These are phyloP conservation scores for Quambalaria eucalypti DNA, from an alignment of 1,284 basidiomycete genomes.

Conservation along the genomic window DNA sequence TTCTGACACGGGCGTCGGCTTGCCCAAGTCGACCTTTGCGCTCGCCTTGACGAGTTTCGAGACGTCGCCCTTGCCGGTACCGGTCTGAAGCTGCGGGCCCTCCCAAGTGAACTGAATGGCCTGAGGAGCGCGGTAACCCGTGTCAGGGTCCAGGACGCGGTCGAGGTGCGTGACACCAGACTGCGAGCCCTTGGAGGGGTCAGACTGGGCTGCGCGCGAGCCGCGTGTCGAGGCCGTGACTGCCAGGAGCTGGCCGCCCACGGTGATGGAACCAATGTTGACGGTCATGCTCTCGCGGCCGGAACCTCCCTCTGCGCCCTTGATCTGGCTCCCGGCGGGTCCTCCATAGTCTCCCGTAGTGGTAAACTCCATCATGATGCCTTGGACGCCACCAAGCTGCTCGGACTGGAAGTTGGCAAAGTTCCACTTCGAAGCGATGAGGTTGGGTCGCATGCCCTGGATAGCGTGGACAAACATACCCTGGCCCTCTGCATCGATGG, in stretches of 20 bases:
- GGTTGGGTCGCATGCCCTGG: constrained; percentile 94
- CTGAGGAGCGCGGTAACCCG: constrained; percentile 70
- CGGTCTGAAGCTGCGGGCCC: constrained; percentile 54
- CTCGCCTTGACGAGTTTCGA: constrained; percentile 19
- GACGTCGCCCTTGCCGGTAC: constrained; percentile 15
- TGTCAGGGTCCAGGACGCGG: constrained; percentile 58
- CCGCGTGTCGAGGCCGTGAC: constrained; percentile 52
- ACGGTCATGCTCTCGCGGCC: constrained; percentile 49
- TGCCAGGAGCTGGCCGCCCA: constrained; percentile 64
- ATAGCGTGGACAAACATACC: constrained; percentile 94
- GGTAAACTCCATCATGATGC: constrained; percentile 92
- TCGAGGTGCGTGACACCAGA: constrained; percentile 65
- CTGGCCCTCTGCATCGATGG: constrained; percentile 61
- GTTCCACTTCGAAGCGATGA: constrained; percentile 89
- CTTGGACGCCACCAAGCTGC: constrained; percentile 52
- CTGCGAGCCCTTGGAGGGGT: constrained; percentile 57
- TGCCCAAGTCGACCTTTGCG: constrained; percentile 31
- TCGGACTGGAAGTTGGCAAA: constrained; percentile 71
- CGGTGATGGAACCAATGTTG: constrained; percentile 74
- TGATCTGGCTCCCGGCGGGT: not conserved
- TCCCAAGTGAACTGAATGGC: constrained; percentile 70
- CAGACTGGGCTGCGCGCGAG: constrained; percentile 13
- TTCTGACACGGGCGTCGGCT: constrained; percentile 19
- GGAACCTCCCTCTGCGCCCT: not conserved
- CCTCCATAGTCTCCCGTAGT: constrained; percentile 52